Conservation (phyloP, 2,329 filamentous ascomycete genomes). For the Penicillium sp. region DNA sequence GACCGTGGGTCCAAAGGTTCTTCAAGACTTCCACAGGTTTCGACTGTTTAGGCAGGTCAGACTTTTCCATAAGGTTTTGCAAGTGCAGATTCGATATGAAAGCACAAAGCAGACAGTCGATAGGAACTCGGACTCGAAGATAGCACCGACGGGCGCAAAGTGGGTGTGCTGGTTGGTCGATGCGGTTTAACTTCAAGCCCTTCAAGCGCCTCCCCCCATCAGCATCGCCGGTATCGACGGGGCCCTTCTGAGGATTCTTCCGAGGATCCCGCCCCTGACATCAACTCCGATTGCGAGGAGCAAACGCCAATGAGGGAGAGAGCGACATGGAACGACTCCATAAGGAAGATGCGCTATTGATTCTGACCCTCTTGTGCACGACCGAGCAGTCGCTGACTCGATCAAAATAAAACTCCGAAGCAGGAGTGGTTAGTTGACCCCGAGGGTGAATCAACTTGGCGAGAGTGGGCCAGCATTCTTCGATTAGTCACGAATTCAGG, state of each 20-base stretch:
- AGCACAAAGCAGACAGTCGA: background rate
- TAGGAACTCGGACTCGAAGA: background rate
- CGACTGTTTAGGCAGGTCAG: slow-evolving; percentile 12
- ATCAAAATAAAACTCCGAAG: too few relatives aligned
- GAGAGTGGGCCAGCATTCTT: background rate
- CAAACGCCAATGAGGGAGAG: background rate
- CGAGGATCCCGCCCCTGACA: background rate
- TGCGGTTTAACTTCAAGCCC: background rate
- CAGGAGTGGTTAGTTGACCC: too few relatives aligned
- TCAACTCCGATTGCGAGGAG: background rate
- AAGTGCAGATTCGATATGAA: background rate
- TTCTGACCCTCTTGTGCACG: background rate
- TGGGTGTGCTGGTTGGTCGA: background rate
- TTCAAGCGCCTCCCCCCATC: background rate
- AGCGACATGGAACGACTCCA: background rate
- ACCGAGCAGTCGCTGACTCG: too few relatives aligned
- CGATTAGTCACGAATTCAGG: slow-evolving; percentile 12
- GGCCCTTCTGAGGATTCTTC: background rate
- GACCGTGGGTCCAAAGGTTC: slow-evolving; percentile 3
- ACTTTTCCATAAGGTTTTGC: slow-evolving; percentile 1
- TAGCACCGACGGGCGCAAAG: background rate
- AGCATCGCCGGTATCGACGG: background rate
- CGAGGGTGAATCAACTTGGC: background rate
- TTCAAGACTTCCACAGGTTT: background rate
- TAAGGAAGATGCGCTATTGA: background rate